These are phyloP conservation scores for Rosellinia necatrix DNA, from an alignment of 2,329 filamentous ascomycete genomes.

Conservation along the genomic window DNA sequence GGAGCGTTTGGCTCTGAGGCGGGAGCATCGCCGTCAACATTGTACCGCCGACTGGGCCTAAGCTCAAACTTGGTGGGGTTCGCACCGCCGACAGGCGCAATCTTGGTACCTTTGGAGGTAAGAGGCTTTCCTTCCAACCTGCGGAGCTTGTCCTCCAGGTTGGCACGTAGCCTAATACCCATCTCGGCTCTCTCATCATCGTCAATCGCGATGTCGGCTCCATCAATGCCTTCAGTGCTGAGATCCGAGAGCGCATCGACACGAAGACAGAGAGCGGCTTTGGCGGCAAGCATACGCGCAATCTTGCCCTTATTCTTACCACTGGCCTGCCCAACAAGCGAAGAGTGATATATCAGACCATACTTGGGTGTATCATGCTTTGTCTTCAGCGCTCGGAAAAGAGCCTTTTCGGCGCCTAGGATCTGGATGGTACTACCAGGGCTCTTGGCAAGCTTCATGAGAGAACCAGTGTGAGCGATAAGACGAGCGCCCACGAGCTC, in stretches of 20 bases:
- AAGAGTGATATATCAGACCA: slow-evolving; percentile 90
- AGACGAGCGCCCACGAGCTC: slow-evolving; percentile 92
- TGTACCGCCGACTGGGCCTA: slow-evolving; percentile 93
- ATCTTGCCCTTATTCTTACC: slow-evolving; percentile 99
- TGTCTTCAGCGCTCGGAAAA: slow-evolving; percentile 97
- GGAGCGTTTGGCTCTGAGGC: slow-evolving; percentile 47
- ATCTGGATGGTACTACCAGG: slow-evolving; percentile 97
- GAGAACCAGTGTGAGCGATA: slow-evolving; percentile 91
- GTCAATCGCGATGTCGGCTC: slow-evolving; percentile 63
- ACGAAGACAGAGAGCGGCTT: slow-evolving; percentile 89
- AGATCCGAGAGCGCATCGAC: slow-evolving; percentile 87
- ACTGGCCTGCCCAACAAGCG: slow-evolving; percentile 92
- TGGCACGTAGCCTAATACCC: slow-evolving; percentile 72
- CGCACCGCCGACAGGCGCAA: slow-evolving; percentile 73
- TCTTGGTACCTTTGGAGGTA: slow-evolving; percentile 73
- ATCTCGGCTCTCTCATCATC: slow-evolving; percentile 88
- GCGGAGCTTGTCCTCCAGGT: slow-evolving; percentile 76
- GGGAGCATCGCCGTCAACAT: slow-evolving; percentile 88
- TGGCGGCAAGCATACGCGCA: slow-evolving; percentile 91
- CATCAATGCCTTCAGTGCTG: slow-evolving; percentile 64
- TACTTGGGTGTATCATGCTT: slow-evolving; percentile 99
- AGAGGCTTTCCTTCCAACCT: slow-evolving; percentile 89
- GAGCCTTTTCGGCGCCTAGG: slow-evolving; percentile 95
- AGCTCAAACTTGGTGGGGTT: slow-evolving; percentile 82
- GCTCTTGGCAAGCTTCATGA: slow-evolving; percentile 93